Base-by-base conservation (phyloP, 352 stramenopile genomes). In the Salisapilia sapeloensis region DNA sequence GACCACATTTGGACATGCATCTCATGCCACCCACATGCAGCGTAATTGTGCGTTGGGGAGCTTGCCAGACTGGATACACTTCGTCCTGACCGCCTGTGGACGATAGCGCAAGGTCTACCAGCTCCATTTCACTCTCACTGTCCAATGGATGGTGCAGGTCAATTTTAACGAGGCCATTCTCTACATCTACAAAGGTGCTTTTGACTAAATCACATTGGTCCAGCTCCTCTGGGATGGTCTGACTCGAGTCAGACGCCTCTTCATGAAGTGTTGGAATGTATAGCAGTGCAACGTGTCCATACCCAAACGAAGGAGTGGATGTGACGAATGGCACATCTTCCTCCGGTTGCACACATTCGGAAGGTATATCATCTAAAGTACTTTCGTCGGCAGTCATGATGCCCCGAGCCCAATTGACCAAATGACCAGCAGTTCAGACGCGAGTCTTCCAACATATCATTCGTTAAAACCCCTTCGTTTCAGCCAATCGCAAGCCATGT, bases 1-100 rank as follows among this genome's bases (percentile, higher is more conserved):
- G 49, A 6, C 74, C 77, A 35, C 77, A 92, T 46, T 86, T 90
- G 16, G 60, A 86, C 66, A 87, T 86, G 46, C 77, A 92, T 31
- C 72, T 67, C 74, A 92, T 90, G 13, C 77, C 77, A 10, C 85
- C 58, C 29, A 92, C 64, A 18, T 50, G 50, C 18, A 89, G 51
- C 24, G 51, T 60, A 33, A 89, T 69, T 24, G 84, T 76, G 33
- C 72, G 72, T 29, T 89, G 69, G 38, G 66, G 60, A 35, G 85
- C 66, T 35, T 84, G 65, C 72, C 72, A 89, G 42, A 89, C 69
- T 1, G 72, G 72, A 35, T 82, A 89, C 16, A 66, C 72, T 4
- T 72, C 43, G 15, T 84, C 40, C n/a, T 58, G 40, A 2, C 41
- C 26, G 2, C 60, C 44, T 2, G 64, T 77, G 16, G 42, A 48